Evolutionary conservation across 1,139 yeast species (phyloP), one percentile per base, ranked within the genome.

Genomic region (Komagataea norvegica): DNA sequence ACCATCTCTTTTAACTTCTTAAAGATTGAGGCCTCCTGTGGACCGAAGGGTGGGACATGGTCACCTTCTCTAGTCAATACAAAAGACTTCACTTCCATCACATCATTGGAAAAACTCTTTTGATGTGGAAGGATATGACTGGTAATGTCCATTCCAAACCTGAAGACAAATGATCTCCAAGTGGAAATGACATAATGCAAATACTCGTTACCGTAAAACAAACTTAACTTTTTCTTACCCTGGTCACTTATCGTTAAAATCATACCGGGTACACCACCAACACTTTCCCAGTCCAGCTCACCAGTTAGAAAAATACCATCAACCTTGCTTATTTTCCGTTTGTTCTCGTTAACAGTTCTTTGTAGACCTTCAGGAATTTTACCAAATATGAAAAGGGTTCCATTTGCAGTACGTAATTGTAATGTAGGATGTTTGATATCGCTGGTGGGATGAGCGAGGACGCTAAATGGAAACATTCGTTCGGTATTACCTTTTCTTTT

Each of bases 221-320:
- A 46, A 7, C 56, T 57, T 21, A 77, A 46, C 7, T 68, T 60
- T 33, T 72, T 71, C 39, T 74, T 72, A 2, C 89, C 89, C 44
- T 86, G 83, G 51, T 87, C 96, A 38, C 88, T 79, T n/a, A 84
- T 68, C 0, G 96, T 87, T 39, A 91, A 63, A 37, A 89, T 75
- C 49, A 87, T 64, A 0, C 98, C 98, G 0, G 97, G 96, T 10
- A 91, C 61, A 0, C 98, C 98, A 10, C 95, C 89, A 6, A 88
- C 64, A 17, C 79, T 71, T 6, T 72, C 60, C 96, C 96, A 89
- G 36, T 69, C 64, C 11, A 84, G 48, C 11, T 66, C 67, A 2
- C 98, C 98, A 0, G 95, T 79, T 7, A 89, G 54, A 52, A 86
- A 88, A 3, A 89, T 67, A 23, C 78, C 74, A 38, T 74, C 70